Evolutionary conservation across 768 basidiomycete species (phyloP).

Genomic region (Lentinula boryana): DNA sequence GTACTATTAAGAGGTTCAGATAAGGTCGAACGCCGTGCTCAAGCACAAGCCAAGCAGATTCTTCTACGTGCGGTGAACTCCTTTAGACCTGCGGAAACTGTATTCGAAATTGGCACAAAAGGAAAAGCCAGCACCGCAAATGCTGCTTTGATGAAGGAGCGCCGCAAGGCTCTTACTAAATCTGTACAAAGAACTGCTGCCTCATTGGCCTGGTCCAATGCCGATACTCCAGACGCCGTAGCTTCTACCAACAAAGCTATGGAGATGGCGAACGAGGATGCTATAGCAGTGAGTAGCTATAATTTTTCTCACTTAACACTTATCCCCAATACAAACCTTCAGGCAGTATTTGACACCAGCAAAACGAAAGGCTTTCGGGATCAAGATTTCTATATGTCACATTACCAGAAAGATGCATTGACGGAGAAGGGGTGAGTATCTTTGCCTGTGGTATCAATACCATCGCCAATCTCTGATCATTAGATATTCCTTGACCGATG

Average conservation of each 20-base stretch:
- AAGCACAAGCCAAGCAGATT: slow-evolving; percentile 53
- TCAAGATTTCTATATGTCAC: slow-evolving; percentile 85
- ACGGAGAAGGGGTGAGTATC: slow-evolving; percentile 82
- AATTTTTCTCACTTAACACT: slow-evolving; percentile 4
- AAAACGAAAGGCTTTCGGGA: slow-evolving; percentile 62
- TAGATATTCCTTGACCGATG: slow-evolving; percentile 87
- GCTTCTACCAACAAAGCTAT: slow-evolving; percentile 25
- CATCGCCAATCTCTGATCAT: neutral
- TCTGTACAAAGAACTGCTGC: slow-evolving; percentile 44
- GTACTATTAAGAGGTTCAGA: slow-evolving; percentile 43
- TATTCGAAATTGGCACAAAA: slow-evolving; percentile 70
- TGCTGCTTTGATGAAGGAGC: slow-evolving; percentile 80
- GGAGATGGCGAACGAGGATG: slow-evolving; percentile 76
- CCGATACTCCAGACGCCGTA: slow-evolving; percentile 28
- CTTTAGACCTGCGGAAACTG: slow-evolving; percentile 84
- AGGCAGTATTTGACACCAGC: slow-evolving; percentile 65
- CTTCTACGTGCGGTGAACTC: slow-evolving; percentile 72
- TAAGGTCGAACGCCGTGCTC: slow-evolving; percentile 26
- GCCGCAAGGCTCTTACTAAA: slow-evolving; percentile 71
- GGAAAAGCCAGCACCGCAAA: slow-evolving; percentile 60
- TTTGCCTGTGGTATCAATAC: neutral
- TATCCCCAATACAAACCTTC: neutral
- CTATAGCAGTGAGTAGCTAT: slow-evolving; percentile 54
- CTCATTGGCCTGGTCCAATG: slow-evolving; percentile 22
- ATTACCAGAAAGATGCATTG: slow-evolving; percentile 80